These are phyloP conservation scores for Castanea sativa DNA, from an alignment of 306 rosid genomes.

Conservation along the genomic window DNA sequence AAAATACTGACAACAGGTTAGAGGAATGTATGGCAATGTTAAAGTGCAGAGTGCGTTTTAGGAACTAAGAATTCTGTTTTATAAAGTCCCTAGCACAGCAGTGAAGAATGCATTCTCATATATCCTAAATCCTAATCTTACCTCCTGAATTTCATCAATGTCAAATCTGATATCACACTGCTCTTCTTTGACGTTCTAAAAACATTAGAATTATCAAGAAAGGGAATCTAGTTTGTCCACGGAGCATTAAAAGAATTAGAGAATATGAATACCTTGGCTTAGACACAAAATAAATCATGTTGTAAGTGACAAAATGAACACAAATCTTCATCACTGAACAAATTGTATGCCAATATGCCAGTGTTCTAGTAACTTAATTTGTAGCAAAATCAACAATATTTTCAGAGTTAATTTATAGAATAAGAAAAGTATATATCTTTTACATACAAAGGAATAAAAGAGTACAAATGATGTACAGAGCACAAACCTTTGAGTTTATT, in stretches of 20 bases:
- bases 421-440: neutral
- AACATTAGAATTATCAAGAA: neutral
- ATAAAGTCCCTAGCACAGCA: neutral
- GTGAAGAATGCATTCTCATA: neutral
- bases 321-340: neutral
- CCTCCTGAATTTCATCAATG: neutral
- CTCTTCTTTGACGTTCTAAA: neutral
- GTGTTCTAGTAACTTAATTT: neutral
- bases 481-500: constrained; percentile 77
- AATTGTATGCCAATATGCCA: neutral
- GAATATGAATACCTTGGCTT: no score
- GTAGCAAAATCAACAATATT: neutral
- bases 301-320: neutral
- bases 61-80: no score
- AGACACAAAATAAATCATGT: neutral
- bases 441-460: neutral
- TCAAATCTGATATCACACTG: neutral
- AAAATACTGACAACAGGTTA: neutral
- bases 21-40: neutral
- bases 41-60: neutral
- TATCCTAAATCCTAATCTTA: neutral
- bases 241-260: no score
- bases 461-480: neutral
- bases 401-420: neutral
- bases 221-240: neutral